Evolutionary conservation across 1,284 basidiomycete species (phyloP).

Genomic region (Boletus smithii): DNA sequence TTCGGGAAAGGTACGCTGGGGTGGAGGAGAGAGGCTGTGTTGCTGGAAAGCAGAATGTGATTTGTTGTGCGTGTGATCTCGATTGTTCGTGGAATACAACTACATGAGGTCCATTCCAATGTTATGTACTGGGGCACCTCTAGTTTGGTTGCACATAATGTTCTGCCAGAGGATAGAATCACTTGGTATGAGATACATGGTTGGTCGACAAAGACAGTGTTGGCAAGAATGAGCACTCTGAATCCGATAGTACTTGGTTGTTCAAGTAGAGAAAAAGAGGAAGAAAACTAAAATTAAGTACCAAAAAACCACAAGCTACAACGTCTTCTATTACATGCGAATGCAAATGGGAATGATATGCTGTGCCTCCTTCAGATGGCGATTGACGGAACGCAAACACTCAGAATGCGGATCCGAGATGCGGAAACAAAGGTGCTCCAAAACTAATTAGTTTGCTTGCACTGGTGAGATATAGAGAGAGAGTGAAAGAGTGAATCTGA

Average conservation of each 20-base stretch:
- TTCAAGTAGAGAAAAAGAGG: constrained; percentile 2
- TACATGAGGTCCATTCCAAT: too few relatives aligned
- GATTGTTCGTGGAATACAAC: too few relatives aligned
- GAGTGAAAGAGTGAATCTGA: constrained; percentile 21
- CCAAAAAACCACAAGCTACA: constrained; percentile 27
- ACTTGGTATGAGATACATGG: constrained; percentile 26
- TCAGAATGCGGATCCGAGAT: constrained; percentile 24
- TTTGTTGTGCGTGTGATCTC: background rate
- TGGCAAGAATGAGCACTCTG: constrained; percentile 7
- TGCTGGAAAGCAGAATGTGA: constrained; percentile 56
- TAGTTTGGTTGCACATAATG: background rate
- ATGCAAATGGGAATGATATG: constrained; percentile 43
- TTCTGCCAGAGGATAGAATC: constrained; percentile 4
- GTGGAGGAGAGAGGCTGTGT: constrained; percentile 51
- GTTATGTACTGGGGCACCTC: too few relatives aligned
- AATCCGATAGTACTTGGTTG: constrained; percentile 17
- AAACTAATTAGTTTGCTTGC: constrained; percentile 45
- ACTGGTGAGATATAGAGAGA: constrained; percentile 29
- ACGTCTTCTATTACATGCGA: constrained; percentile 43
- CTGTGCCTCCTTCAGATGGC: constrained; percentile 63
- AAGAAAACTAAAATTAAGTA: constrained; percentile 24
- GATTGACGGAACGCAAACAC: constrained; percentile 32
- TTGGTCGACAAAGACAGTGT: constrained; percentile 5
- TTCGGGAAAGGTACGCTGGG: constrained; percentile 64
- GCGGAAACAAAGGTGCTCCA: constrained; percentile 17